These are phyloP conservation scores for Mortierella sp. DNA, from an alignment of 371 early-diverging fungal genomes.

Conservation along the genomic window DNA sequence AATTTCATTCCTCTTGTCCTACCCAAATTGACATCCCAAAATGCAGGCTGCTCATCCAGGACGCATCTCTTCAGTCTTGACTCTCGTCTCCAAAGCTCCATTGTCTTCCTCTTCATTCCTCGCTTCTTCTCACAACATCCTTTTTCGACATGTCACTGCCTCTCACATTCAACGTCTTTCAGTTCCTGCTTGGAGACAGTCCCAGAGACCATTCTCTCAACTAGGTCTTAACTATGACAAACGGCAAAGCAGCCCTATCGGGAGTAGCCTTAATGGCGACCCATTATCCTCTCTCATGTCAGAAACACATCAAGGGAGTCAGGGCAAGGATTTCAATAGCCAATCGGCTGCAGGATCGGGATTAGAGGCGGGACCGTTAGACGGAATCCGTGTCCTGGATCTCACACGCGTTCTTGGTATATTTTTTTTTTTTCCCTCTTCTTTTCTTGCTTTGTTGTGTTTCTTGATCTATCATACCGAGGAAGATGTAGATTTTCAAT, in stretches of 20 bases:
- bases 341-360: neutral
- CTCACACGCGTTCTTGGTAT: constrained; percentile 83
- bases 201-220: constrained; percentile 2
- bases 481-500: neutral
- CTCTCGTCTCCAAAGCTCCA: neutral
- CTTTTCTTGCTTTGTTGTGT: neutral
- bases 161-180: constrained; percentile 2
- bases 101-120: neutral
- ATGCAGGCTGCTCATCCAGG: constrained; percentile 18
- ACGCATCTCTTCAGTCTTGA: constrained; percentile 16
- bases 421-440: neutral
- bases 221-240: constrained; percentile 10
- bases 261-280: neutral
- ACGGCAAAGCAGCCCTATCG: neutral
- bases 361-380: constrained; percentile 63
- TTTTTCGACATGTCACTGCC: neutral
- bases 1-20: neutral
- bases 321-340: neutral
- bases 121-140: neutral
- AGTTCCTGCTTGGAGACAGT: neutral
- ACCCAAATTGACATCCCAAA: neutral
- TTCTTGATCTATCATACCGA: too few relatives aligned
- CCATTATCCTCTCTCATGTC: neutral
- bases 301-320: neutral
- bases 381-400: constrained; percentile 87